These are phyloP conservation scores for Mycosphaerelloides madeirae DNA, from an alignment of 2,329 filamentous ascomycete species.

Conservation along the genomic window DNA sequence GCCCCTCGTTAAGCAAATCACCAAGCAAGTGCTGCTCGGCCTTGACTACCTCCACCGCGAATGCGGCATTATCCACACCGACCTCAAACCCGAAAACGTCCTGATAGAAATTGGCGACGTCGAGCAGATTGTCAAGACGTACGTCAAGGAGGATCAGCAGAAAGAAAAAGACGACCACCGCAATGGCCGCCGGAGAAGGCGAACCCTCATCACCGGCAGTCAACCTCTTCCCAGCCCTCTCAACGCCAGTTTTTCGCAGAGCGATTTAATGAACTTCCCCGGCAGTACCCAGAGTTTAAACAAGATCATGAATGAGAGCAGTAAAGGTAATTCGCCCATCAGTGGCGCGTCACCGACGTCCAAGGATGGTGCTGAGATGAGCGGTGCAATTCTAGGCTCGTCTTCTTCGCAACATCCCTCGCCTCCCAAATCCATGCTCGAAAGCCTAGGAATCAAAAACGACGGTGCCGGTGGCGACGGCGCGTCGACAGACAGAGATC, in stretches of 20 bases:
- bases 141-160: constrained; percentile 72
- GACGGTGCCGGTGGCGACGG: constrained; percentile 12
- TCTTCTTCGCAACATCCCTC: constrained; percentile 27
- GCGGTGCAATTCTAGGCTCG: constrained; percentile 46
- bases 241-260: constrained; percentile 81
- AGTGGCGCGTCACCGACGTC: constrained; percentile 38
- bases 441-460: constrained; percentile 50
- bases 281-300: constrained; percentile 68
- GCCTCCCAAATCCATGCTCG: constrained; percentile 54
- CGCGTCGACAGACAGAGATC: constrained; percentile 34
- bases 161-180: constrained; percentile 77
- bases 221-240: constrained; percentile 93
- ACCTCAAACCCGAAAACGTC: constrained; percentile 96
- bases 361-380: constrained; percentile 49
- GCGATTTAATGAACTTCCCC: constrained; percentile 60
- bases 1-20: constrained; percentile 95
- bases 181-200: constrained; percentile 81
- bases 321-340: constrained; percentile 51
- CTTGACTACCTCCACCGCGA: constrained; percentile 95
- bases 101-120: constrained; percentile 98
- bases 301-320: constrained; percentile 71
- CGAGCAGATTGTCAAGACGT: constrained; percentile 95
- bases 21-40: constrained; percentile 92
- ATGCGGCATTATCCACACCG: constrained; percentile 98
- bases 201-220: constrained; percentile 94